Percentiles rank a stretch among this genome's conserved stretches.
phyloP scores from a whole-genome alignment of 345 rosid species.

The Citrus inodora region DNA sequence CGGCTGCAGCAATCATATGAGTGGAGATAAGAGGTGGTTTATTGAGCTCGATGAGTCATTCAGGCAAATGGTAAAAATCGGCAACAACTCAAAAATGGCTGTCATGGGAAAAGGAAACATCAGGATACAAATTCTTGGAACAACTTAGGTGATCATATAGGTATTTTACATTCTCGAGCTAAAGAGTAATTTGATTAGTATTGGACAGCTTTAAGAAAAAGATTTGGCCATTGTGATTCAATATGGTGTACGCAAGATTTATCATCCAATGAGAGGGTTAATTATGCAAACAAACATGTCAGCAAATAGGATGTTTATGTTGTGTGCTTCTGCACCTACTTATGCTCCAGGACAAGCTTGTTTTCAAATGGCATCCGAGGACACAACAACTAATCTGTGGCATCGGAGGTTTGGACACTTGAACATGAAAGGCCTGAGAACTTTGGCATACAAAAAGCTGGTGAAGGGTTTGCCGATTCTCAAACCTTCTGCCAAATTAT shows the following conservation, averaged over 20 bases:
- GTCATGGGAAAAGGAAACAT: not conserved
- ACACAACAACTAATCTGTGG: not conserved
- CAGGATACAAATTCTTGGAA: not conserved
- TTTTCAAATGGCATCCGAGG: not conserved
- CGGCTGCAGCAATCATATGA: not conserved
- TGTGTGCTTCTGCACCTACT: not conserved
- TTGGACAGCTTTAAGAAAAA: conserved; percentile 1
- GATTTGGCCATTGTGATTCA: not conserved
- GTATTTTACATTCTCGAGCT: not conserved
- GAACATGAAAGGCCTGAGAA: not conserved
- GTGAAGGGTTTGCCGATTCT: not conserved
- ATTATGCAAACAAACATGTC: not conserved
- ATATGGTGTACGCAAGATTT: not conserved
- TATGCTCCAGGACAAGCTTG: not conserved
- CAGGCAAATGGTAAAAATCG: not conserved
- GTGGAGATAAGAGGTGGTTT: not conserved
- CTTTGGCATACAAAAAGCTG: not conserved
- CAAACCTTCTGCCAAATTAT: not conserved
- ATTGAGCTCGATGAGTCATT: not conserved
- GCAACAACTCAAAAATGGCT: not conserved
- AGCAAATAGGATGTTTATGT: conserved; percentile 2
- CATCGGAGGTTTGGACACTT: not conserved
- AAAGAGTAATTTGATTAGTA: not conserved
- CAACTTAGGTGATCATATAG: not conserved
- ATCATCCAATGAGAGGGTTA: not conserved